Conservation (phyloP, 257 asterid genomes). For the Gentiana macrophylla region DNA sequence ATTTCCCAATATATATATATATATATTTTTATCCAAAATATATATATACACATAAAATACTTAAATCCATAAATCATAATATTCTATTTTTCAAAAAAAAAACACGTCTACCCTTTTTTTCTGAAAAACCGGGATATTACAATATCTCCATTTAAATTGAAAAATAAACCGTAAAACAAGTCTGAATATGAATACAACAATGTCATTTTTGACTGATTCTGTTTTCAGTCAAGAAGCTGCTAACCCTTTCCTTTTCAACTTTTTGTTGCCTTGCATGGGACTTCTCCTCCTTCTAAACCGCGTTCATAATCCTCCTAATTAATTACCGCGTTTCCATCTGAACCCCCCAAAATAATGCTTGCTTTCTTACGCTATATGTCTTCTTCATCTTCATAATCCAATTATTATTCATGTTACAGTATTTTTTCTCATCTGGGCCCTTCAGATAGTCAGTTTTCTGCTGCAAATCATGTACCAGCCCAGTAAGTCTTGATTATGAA, state of each 20-base stretch:
- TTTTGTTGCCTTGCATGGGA: constrained; percentile 19
- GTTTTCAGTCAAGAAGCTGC: constrained; percentile 19
- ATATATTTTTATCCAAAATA: too few species aligned
- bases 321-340: neutral
- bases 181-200: constrained; percentile 5
- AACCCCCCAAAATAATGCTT: neutral
- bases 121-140: too few species aligned
- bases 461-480: constrained; percentile 24
- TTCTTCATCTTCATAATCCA: neutral
- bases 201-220: constrained; percentile 24
- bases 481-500: constrained; percentile 23
- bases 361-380: neutral
- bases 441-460: constrained; percentile 3
- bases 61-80: too few species aligned
- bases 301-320: neutral
- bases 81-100: too few species aligned
- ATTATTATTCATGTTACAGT: too few species aligned
- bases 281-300: neutral
- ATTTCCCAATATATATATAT: too few species aligned
- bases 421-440: neutral
- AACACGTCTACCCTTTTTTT: too few species aligned
- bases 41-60: too few species aligned
- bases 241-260: constrained; percentile 18
- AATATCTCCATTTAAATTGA: too few species aligned
- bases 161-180: neutral